Conservation (phyloP, 2,329 filamentous ascomycete genomes). For the Fusarium scirpi region DNA sequence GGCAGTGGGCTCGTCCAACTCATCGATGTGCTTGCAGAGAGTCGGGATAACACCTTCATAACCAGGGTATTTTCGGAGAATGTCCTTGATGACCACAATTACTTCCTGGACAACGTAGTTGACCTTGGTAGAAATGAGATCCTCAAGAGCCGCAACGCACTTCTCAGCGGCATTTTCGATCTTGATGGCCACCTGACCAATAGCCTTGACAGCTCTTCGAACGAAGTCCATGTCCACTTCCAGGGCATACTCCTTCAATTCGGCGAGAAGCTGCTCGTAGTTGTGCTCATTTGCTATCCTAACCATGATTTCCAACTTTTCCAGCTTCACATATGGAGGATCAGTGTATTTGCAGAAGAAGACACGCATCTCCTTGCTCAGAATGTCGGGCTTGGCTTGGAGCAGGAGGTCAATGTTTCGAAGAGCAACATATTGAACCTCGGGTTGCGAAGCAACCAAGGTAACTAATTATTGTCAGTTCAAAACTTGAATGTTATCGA, state of each 20-base stretch:
- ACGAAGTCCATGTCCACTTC: constrained; percentile 99
- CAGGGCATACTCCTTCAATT: constrained; percentile 96
- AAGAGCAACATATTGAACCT: constrained; percentile 97
- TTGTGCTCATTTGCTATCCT: constrained; percentile 98
- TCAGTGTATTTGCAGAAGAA: constrained; percentile 99
- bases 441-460: constrained; percentile 91
- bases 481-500: background rate
- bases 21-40: constrained; percentile 95
- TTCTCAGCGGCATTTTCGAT: constrained; percentile 95
- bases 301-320: constrained; percentile 99
- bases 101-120: constrained; percentile 99
- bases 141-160: constrained; percentile 92
- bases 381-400: constrained; percentile 94
- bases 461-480: constrained; percentile 71
- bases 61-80: constrained; percentile 95
- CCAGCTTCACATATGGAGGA: constrained; percentile 95
- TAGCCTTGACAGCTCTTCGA: constrained; percentile 91
- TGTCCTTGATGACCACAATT: constrained; percentile 99
- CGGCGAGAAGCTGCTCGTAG: constrained; percentile 91
- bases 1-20: constrained; percentile 93
- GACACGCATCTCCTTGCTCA: constrained; percentile 96
- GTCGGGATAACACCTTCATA: constrained; percentile 98
- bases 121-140: constrained; percentile 96
- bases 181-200: constrained; percentile 98
- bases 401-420: constrained; percentile 96